phyloP scores from a whole-genome alignment of 768 basidiomycete species.

The Tephrocybe sp. region DNA sequence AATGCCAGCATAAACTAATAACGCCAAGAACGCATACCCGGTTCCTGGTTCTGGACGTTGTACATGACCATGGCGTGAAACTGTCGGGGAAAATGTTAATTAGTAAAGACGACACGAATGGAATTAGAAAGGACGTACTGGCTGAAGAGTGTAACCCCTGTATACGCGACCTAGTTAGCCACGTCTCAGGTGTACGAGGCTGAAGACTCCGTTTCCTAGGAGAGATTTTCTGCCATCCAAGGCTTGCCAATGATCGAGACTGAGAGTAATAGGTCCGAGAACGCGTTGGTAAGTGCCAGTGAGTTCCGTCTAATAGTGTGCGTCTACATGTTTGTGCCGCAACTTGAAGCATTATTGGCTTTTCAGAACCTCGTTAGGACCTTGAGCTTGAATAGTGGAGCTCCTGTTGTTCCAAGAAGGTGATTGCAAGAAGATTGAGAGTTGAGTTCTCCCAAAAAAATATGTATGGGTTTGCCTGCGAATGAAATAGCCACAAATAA shows the following conservation, averaged over 20 bases:
- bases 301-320: neutral
- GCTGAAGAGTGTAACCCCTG: conserved; percentile 15
- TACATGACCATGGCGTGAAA: conserved; percentile 61
- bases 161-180: neutral
- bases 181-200: neutral
- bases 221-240: neutral
- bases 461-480: neutral
- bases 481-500: neutral
- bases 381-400: neutral
- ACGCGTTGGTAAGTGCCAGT: neutral
- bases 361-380: neutral
- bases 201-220: neutral
- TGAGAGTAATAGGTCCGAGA: neutral
- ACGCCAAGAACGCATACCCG: conserved; percentile 65
- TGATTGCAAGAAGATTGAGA: neutral
- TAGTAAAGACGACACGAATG: too few species aligned
- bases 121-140: conserved; percentile 8
- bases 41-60: conserved; percentile 68
- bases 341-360: conserved; percentile 1
- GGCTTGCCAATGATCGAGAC: neutral
- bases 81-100: too few species aligned
- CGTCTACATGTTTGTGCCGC: conserved; percentile 6
- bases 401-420: too few species aligned
- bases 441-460: neutral
- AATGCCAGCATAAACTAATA: too few species aligned